phyloP scores from a whole-genome alignment of 2,329 filamentous ascomycete genomes.

The Arachnomyces sp. region DNA sequence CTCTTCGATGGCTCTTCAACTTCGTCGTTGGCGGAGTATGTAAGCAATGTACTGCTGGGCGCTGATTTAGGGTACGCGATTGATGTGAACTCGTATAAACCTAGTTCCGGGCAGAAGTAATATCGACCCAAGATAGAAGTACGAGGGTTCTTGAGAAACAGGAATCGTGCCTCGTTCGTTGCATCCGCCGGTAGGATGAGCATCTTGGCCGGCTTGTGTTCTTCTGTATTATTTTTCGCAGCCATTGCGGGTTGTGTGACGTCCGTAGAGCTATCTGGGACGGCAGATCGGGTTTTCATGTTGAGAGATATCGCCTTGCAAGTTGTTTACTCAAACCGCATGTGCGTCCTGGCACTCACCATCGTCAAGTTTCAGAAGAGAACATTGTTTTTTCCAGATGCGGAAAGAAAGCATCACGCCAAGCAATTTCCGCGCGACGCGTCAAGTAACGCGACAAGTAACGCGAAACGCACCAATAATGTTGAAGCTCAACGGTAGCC shows the following conservation, averaged over 20 bases:
- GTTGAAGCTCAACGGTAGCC: too few species aligned
- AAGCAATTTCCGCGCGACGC: too few species aligned
- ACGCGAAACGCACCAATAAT: too few species aligned
- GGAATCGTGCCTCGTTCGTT: conserved; percentile 47
- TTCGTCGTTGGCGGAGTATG: conserved; percentile 10
- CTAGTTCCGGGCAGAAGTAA: conserved; percentile 51
- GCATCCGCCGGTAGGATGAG: conserved; percentile 51
- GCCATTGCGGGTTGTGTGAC: conserved; percentile 14
- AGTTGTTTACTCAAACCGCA: neutral
- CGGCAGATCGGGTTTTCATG: conserved; percentile 27
- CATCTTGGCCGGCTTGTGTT: conserved; percentile 36
- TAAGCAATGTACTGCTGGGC: conserved; percentile 50
- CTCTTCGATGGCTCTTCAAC: conserved; percentile 24
- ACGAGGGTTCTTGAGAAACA: conserved; percentile 50
- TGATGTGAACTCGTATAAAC: conserved; percentile 55
- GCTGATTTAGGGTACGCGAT: conserved; percentile 44
- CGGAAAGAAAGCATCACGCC: too few species aligned
- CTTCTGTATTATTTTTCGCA: conserved; percentile 13
- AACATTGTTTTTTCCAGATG: too few species aligned
- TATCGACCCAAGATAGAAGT: conserved; percentile 44
- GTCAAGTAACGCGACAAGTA: too few species aligned
- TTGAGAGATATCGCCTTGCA: neutral
- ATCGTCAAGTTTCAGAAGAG: too few species aligned
- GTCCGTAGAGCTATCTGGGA: conserved; percentile 12
- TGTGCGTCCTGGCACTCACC: too few species aligned